Evolutionary conservation across 179 eudicot genomes (phyloP), one percentile per base, ranked within the genome.

Genomic region (Beta macrorhiza): DNA sequence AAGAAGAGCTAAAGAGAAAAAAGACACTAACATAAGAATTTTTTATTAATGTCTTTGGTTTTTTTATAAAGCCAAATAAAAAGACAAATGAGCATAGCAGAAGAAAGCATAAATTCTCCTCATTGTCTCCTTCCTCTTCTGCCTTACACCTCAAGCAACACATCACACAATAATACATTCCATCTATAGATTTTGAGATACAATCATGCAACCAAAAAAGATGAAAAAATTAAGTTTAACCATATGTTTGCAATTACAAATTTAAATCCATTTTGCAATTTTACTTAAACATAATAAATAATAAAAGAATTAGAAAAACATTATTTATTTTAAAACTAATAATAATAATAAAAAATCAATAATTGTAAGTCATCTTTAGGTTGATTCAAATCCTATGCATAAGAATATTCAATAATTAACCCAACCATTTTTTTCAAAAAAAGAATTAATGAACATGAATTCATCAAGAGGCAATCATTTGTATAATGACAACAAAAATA

Each of bases 121-220:
- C 5, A 13, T 58, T 70, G 82, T 76, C 81, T 63, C 55, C 76
- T 56, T 51, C 65, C 45, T 63, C 65, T 70, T 81, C 61, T 58
- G 49, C 82, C 83, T 76, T 53, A 80, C 78, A 76, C 16, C 75
- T 80, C 63, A 76, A 80, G 78, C 71, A 72, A 80, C 42, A 37
- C 42, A 37, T 37, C 42, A 72, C 59, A 32, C 75, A 81, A 16
- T 71, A 29, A 81, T 37, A 13, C n/a, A 11, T 17, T 55, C 32
- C 53, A 29, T 64, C 1, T 64, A 64, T 13, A 53, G 16, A 25
- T 17, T 45, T 55, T 69, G 22, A 70, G 55, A 78, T 49, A 37
- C 75, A 20, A 56, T 7, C 44, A 37, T 44, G 29, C 29, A 67
- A 52, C 6, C 6, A 65, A 65, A 25, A 29, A 52, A 5, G 14